Base-by-base conservation (phyloP, 163 green algal genomes). In the Smithsoniella earleae region DNA sequence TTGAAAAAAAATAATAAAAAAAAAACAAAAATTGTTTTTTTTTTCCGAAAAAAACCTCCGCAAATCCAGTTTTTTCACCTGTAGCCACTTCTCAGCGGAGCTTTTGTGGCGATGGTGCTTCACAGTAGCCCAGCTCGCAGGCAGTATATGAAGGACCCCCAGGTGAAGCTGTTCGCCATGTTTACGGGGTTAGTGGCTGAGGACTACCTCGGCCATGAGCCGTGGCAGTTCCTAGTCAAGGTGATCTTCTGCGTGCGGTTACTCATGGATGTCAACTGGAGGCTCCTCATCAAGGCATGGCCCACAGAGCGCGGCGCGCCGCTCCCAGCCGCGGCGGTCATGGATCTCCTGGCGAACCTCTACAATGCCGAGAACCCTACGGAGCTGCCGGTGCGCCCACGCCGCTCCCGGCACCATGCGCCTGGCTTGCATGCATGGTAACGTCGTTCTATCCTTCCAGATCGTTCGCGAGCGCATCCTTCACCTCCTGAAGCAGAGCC, bases 281-380 rank as follows among this genome's bases (percentile, higher is more conserved):
- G 25, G 27, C 58, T 69, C 27, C 58, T 69, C 1, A 31, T 69
- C 27, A 30, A 34, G 27, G 58, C 58, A 5, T 69, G 58, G 58
- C 58, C 58, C 25, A 38, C 58, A 5, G 58, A 69, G 3, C 58
- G 58, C 1, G 58, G 58, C 20, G 25, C 58, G 16, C 58, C 58
- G n/a, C 58, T 69, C 30, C 58, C 58, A 16, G 58, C 34, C 18
- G 27, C 58, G 18, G 58, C 58, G 30, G 25, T 69, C 25, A 69
- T 69, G 58, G 58, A 69, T 33, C 58, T 69, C 25, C 58, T 69
- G 30, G 58, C 58, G 30, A 69, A 69, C 58, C 58, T 69, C 58
- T 69, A 69, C 25, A 69, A 69, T 33, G 58, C 58, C 1, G 58
- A 69, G 25, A 69, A 69, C 58, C 58, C 58, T 18, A 69, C 58